A percentile compares a stretch with the other conserved stretches of the same genome.
Conservation (phyloP, 768 basidiomycete genomes). For the Tulasnella sp. region DNA sequence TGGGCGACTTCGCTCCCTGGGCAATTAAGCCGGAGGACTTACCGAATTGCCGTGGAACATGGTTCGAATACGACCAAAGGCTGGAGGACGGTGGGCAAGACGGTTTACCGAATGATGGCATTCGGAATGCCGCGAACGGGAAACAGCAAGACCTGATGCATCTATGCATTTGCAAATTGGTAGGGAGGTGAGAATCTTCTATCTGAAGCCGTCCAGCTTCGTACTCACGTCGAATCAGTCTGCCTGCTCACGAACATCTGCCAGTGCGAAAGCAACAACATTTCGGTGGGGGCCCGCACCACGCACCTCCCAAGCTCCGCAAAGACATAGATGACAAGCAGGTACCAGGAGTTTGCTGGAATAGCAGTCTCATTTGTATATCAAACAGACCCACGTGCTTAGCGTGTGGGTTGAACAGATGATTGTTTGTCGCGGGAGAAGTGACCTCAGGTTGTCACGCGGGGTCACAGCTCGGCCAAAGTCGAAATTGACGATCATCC, state of each 20-base stretch:
- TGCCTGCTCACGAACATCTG: too few relatives aligned
- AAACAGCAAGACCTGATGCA: background rate
- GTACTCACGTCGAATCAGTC: too few relatives aligned
- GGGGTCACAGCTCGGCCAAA: background rate
- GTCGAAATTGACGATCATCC: background rate
- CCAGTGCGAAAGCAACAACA: too few relatives aligned
- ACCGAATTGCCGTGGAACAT: background rate
- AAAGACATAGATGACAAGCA: too few relatives aligned
- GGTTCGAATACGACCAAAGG: background rate
- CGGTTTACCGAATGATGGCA: background rate
- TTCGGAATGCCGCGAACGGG: background rate
- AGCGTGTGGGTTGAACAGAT: background rate
- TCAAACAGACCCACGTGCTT: too few relatives aligned
- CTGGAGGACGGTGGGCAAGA: background rate
- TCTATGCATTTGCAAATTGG: background rate
- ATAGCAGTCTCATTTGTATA: too few relatives aligned
- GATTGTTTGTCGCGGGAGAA: background rate
- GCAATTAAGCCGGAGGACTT: background rate
- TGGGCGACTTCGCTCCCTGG: background rate
- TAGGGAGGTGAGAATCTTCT: background rate
- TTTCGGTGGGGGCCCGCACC: too few relatives aligned
- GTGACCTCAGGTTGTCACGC: background rate
- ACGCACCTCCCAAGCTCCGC: too few relatives aligned
- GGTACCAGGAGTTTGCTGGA: too few relatives aligned
- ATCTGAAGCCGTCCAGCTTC: background rate